Conservation (phyloP, 2,329 filamentous ascomycete genomes). For the Volutella citrinella region DNA sequence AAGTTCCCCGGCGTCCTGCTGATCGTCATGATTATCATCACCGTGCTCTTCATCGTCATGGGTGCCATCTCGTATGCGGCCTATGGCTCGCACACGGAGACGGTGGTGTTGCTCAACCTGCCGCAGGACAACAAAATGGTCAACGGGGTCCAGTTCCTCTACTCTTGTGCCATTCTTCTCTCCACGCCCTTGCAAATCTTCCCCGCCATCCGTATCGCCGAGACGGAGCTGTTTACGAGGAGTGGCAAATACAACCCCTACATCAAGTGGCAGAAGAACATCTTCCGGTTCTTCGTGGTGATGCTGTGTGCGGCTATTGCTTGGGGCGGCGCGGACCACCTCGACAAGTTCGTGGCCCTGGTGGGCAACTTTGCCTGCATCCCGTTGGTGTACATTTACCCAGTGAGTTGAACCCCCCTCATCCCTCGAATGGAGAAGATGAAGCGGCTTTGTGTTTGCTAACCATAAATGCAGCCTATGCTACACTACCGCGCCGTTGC, state of each 20-base stretch:
- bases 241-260: slow-evolving; percentile 97
- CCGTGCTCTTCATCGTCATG: slow-evolving; percentile 83
- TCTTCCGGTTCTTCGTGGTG: slow-evolving; percentile 92
- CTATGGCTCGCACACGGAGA: slow-evolving; percentile 92
- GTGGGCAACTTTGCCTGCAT: slow-evolving; percentile 98
- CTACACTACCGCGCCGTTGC: slow-evolving; percentile 84
- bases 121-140: slow-evolving; percentile 94
- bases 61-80: slow-evolving; percentile 94
- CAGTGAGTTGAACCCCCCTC: slow-evolving; percentile 58
- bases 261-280: slow-evolving; percentile 99
- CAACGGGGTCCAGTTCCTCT: slow-evolving; percentile 93
- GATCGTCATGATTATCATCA: slow-evolving; percentile 93
- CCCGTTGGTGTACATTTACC: slow-evolving; percentile 95
- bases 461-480: slow-evolving; percentile 70
- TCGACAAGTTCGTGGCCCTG: slow-evolving; percentile 96
- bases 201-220: slow-evolving; percentile 93
- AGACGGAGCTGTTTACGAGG: slow-evolving; percentile 88
- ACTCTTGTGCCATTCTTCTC: slow-evolving; percentile 94
- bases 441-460: slow-evolving; percentile 23
- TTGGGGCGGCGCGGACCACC: slow-evolving; percentile 86
- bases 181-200: slow-evolving; percentile 97
- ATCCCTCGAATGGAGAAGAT: neutral
- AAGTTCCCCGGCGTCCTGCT: slow-evolving; percentile 90
- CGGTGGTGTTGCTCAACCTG: slow-evolving; percentile 92
- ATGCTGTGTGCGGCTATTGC: slow-evolving; percentile 82